A percentile compares a stretch with the other conserved stretches of the same genome.
Evolutionary conservation across 2,329 filamentous ascomycete genomes (phyloP).

Genomic region (Lasiodiplodia citricola): DNA sequence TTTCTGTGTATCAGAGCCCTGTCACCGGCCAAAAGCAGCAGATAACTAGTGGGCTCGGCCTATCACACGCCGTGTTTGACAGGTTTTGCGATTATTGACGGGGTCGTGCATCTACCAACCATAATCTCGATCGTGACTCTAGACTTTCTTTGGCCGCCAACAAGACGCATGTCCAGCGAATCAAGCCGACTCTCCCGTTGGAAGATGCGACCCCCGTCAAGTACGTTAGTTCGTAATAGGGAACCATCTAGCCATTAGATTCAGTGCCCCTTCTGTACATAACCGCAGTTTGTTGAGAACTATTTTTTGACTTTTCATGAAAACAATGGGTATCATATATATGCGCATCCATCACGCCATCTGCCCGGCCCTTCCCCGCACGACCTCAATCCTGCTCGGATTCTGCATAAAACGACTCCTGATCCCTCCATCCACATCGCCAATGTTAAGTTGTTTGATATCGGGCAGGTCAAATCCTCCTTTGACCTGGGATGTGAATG

Average conservation of each 20-base stretch:
- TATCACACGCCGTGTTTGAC: neutral
- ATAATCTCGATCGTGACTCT: too few species aligned
- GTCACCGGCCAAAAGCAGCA: neutral
- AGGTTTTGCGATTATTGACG: too few species aligned
- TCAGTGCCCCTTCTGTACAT: neutral
- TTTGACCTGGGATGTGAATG: neutral
- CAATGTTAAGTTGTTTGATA: slow-evolving; percentile 14
- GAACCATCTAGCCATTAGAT: neutral
- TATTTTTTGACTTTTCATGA: neutral
- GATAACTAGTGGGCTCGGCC: neutral
- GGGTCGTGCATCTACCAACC: too few species aligned
- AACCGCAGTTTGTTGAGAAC: neutral
- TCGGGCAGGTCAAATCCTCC: slow-evolving; percentile 14
- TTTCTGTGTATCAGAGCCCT: neutral
- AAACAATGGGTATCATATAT: slow-evolving; percentile 11
- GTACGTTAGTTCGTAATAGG: too few species aligned
- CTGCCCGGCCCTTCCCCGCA: slow-evolving; percentile 13
- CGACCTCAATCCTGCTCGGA: slow-evolving; percentile 12
- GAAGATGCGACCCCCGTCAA: too few species aligned
- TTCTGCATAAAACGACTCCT: slow-evolving; percentile 8
- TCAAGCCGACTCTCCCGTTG: too few species aligned
- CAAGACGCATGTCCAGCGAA: too few species aligned
- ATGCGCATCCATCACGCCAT: slow-evolving; percentile 15
- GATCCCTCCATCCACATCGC: slow-evolving; percentile 12
- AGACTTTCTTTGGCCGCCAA: too few species aligned